Evolutionary conservation across 225 moss, liverwort and hornwort species (phyloP).

Genomic region (Pseudoscleropodium purum): DNA sequence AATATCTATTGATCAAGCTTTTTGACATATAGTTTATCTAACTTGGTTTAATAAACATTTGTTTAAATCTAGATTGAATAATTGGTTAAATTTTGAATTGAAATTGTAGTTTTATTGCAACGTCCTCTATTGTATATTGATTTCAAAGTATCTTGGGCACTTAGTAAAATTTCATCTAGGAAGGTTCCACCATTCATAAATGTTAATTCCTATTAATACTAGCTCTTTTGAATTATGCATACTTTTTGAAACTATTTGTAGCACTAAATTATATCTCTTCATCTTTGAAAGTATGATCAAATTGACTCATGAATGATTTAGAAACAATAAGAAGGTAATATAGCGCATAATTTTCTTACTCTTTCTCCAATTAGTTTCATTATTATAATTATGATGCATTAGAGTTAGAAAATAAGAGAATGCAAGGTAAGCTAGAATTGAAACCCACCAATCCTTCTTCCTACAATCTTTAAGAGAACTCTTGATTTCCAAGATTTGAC

Average conservation of each 20-base stretch:
- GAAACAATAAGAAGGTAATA: neutral
- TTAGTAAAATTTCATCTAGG: too few species aligned
- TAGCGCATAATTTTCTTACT: neutral
- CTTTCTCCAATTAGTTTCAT: neutral
- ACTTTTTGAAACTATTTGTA: neutral
- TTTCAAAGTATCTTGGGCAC: too few species aligned
- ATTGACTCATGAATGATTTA: neutral
- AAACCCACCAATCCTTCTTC: neutral
- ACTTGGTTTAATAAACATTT: too few species aligned
- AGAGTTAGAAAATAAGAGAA: accelerated
- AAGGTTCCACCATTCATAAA: too few species aligned
- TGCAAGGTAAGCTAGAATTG: accelerated
- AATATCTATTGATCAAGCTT: too few species aligned
- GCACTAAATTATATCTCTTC: too few species aligned
- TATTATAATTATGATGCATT: neutral
- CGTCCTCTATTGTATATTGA: too few species aligned
- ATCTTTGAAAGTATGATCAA: neutral
- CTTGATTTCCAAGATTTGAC: neutral
- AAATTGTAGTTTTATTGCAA: too few species aligned
- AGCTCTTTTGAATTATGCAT: neutral
- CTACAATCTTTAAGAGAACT: neutral
- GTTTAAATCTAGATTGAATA: too few species aligned
- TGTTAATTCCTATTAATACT: neutral
- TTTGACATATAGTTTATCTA: too few species aligned
- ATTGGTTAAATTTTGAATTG: too few species aligned